phyloP scores from a whole-genome alignment of 371 early-diverging fungal species.

The Mucor saturninus region DNA sequence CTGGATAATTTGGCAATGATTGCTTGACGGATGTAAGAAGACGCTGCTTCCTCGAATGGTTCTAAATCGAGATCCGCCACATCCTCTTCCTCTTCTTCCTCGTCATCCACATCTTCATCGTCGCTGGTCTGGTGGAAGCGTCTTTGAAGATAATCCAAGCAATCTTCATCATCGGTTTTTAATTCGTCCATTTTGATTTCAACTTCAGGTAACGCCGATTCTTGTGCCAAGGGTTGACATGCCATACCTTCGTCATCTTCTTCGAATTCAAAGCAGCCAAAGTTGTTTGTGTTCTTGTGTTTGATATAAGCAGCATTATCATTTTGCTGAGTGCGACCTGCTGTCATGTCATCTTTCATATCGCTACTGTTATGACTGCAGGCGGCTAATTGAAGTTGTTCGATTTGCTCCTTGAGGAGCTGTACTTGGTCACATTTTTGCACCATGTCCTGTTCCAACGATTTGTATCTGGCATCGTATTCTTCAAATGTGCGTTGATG shows the following conservation, averaged over 20 bases:
- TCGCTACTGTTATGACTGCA: not conserved
- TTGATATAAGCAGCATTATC: slow-evolving; percentile 22
- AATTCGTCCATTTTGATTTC: slow-evolving; percentile 14
- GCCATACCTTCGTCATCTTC: slow-evolving; percentile 7
- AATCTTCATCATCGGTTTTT: slow-evolving; percentile 17
- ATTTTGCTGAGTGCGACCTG: not conserved
- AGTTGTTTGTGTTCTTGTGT: slow-evolving; percentile 4
- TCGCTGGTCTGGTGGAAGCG: slow-evolving; percentile 6
- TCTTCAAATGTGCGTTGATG: slow-evolving; percentile 43
- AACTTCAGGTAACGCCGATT: slow-evolving; percentile 21
- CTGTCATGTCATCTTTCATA: not conserved
- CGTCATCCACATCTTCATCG: slow-evolving; percentile 7
- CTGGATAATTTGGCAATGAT: slow-evolving; percentile 57
- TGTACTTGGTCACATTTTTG: slow-evolving; percentile 40
- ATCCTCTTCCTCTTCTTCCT: slow-evolving; percentile 30
- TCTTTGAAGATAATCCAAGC: slow-evolving; percentile 7
- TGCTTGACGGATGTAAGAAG: slow-evolving; percentile 62
- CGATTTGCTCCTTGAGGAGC: slow-evolving; percentile 32
- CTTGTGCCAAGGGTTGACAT: slow-evolving; percentile 17
- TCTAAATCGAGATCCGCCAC: slow-evolving; percentile 26
- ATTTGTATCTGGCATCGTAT: slow-evolving; percentile 29
- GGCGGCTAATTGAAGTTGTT: slow-evolving; percentile 20
- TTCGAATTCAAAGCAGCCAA: slow-evolving; percentile 25
- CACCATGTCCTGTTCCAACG: slow-evolving; percentile 36
- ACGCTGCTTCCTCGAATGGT: slow-evolving; percentile 51